Evolutionary conservation across 495 filamentous ascomycete genomes (phyloP), one percentile per base, ranked within the genome.

Genomic region (Cairneyella variabilis): DNA sequence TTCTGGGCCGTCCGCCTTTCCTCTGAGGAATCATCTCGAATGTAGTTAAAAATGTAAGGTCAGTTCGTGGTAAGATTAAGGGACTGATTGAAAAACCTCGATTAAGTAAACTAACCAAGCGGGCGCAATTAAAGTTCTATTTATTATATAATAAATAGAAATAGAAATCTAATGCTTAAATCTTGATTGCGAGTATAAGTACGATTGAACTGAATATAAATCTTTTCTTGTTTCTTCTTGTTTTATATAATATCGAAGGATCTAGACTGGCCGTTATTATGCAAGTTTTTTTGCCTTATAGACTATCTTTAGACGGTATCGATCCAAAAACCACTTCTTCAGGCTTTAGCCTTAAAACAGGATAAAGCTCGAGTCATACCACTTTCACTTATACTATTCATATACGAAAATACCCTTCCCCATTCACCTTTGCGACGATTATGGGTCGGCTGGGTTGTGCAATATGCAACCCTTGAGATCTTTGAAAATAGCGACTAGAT

Each of bases 321-420:
- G 3, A 17, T 14, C 18, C 36, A 38, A 38, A 38, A 38, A 3
- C 36, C 3, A 38, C 3, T 38, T 38, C 36, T 38, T 38, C 36
- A 38, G 3, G 36, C 36, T 38, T 17, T 38, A 38, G 36, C 36
- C 36, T 38, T 14, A 3, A 38, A 38, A 38, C 36, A n/a, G 3
- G 36, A 38, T 3, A 38, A 38, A 17, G 12, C 14, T 3, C 36
- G 21, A 48, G 22, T 28, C 44, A 4, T 48, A 48, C 44, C n/a
- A n/a, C n/a, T n/a, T n/a, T n/a, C 44, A 16, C 8, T 48, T 20
- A 48, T 48, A 48, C 44, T 16, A 48, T 5, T 48, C 21, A 48
- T 48, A 48, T 48, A 48, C 44, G 44, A 48, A 48, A 48, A 48
- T 28, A 48, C 6, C 3, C 6, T 32, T 6, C 44, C 44, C 44